Percentiles rank a stretch among this genome's conserved stretches.
Evolutionary conservation across 2,329 filamentous ascomycete species (phyloP).

Genomic region (Raffaelea ambrosiae): DNA sequence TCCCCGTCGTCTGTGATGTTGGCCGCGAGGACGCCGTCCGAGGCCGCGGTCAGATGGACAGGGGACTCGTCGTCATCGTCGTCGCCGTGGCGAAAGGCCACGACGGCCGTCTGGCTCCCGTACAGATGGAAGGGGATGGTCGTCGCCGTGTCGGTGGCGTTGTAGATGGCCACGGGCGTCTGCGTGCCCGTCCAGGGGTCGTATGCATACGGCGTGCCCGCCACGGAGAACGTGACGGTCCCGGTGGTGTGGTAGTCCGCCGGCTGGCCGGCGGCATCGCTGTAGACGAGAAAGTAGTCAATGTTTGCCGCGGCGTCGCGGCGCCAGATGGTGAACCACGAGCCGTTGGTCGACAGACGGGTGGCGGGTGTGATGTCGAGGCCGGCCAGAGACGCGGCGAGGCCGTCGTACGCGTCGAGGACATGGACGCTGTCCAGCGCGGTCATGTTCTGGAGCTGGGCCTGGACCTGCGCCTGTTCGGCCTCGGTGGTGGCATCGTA

Average conservation of each 20-base stretch:
- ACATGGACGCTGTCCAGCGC: slow-evolving; percentile 25
- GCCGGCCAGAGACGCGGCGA: slow-evolving; percentile 22
- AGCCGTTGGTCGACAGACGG: slow-evolving; percentile 17
- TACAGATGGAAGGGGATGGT: too few relatives aligned
- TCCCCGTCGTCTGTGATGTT: not conserved
- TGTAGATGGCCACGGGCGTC: slow-evolving; percentile 17
- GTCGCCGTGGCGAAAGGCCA: too few relatives aligned
- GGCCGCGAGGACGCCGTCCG: too few relatives aligned
- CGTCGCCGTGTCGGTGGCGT: not conserved
- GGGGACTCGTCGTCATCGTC: too few relatives aligned
- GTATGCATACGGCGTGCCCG: slow-evolving; percentile 12
- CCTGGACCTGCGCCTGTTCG: too few relatives aligned
- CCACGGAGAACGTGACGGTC: too few relatives aligned
- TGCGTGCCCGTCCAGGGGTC: slow-evolving; percentile 33
- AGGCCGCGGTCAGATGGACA: too few relatives aligned
- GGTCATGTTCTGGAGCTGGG: slow-evolving; percentile 16
- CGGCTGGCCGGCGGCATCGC: slow-evolving; percentile 13
- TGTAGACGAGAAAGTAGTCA: slow-evolving; percentile 32
- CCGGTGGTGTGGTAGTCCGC: too few relatives aligned
- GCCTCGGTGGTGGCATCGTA: slow-evolving; percentile 12
- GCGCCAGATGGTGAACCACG: slow-evolving; percentile 28
- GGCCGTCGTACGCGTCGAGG: slow-evolving; percentile 16
- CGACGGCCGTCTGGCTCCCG: too few relatives aligned
- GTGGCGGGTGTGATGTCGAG: slow-evolving; percentile 23
- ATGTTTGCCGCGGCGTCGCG: slow-evolving; percentile 15